phyloP scores from a whole-genome alignment of 106 monocot species.

The Dendrobium huoshanense region DNA sequence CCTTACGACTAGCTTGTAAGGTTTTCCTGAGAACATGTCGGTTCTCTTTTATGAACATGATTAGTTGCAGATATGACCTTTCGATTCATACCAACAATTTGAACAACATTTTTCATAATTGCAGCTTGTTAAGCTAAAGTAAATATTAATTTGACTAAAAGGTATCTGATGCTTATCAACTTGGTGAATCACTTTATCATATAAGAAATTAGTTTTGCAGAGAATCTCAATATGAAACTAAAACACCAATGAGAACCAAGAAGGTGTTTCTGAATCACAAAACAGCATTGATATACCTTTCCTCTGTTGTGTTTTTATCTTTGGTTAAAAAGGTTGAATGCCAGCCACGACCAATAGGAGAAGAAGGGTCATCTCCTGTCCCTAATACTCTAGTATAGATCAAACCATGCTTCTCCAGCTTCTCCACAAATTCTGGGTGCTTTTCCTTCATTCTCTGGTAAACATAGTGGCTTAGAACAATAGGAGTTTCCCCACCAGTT shows the following conservation, averaged over 20 bases:
- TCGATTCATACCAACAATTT: no score
- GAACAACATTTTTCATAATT: no score
- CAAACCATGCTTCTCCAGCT: conserved; percentile 64
- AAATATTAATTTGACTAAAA: no score
- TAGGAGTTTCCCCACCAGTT: conserved; percentile 89
- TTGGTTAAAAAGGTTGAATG: conserved; percentile 84
- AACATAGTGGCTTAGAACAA: conserved; percentile 67
- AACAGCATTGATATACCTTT: conserved; percentile 44
- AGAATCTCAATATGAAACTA: not conserved
- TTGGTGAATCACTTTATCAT: no score
- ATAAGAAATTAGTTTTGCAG: not conserved
- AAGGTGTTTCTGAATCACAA: not conserved
- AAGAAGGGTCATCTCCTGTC: conserved; percentile 74
- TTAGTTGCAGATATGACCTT: no score
- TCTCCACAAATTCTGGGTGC: conserved; percentile 72
- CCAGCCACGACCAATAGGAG: conserved; percentile 90
- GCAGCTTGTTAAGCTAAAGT: no score
- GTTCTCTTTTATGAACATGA: no score
- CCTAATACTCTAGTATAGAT: conserved; percentile 59
- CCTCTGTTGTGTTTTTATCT: conserved; percentile 61
- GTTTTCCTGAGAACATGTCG: no score
- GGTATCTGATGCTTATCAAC: no score
- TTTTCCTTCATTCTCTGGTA: conserved; percentile 65
- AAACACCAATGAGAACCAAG: not conserved
- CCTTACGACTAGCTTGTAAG: no score